Percentiles rank a stretch among this genome's conserved stretches.
Conservation (phyloP, 371 early-diverging fungal species). For the Zopfochytrium polystomum region DNA sequence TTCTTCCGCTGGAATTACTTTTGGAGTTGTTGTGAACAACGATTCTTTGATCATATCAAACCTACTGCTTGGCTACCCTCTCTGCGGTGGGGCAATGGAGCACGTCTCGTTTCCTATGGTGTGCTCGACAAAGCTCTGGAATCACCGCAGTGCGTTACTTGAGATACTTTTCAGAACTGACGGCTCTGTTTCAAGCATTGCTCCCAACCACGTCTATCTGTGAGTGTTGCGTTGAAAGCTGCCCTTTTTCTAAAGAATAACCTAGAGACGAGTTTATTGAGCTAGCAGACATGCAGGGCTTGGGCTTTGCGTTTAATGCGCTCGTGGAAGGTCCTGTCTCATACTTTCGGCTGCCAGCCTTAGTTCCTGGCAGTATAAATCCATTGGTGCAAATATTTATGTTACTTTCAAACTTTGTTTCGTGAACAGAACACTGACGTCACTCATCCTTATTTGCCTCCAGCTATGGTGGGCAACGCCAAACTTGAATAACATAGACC, state of each 20-base stretch:
- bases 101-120: constrained; percentile 17
- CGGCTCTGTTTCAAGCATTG: constrained; percentile 34
- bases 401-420: too few species aligned
- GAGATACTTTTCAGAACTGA: constrained; percentile 27
- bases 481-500: constrained; percentile 20
- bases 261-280: background rate
- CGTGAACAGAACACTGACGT: too few species aligned
- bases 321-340: constrained; percentile 2
- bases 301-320: constrained; percentile 14
- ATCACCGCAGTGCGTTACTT: constrained; percentile 11
- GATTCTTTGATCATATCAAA: constrained; percentile 6
- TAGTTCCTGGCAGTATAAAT: constrained; percentile 26
- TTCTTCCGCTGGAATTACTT: background rate
- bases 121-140: constrained; percentile 17
- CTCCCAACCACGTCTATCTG: constrained; percentile 4
- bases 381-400: too few species aligned
- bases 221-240: too few species aligned
- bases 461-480: constrained; percentile 33
- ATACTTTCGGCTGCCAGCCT: constrained; percentile 11
- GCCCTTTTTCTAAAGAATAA: too few species aligned
- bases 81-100: constrained; percentile 7
- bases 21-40: background rate
- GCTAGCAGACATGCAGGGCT: background rate
- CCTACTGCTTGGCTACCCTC: background rate
- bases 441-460: too few species aligned